Evolutionary conservation across 371 early-diverging fungal species (phyloP).

Genomic region (Mortierella sp.): DNA sequence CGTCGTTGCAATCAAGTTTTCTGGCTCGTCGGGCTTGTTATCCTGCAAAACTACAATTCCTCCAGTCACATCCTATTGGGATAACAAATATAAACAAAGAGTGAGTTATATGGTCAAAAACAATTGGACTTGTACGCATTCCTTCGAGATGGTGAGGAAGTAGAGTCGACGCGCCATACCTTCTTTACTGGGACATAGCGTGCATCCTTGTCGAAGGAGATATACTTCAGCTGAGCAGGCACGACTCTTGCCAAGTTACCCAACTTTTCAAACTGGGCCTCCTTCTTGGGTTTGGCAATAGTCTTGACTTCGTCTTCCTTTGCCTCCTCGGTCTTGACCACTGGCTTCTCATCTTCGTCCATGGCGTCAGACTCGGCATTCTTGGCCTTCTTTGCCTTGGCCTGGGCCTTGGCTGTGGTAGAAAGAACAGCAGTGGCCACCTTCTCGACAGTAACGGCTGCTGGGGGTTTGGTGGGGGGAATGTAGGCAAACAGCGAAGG

Average conservation of each 20-base stretch:
- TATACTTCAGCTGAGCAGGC: conserved; percentile 88
- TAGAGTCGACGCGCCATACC: conserved; percentile 37
- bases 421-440: conserved; percentile 96
- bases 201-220: conserved; percentile 85
- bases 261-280: conserved; percentile 79
- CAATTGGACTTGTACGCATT: not conserved
- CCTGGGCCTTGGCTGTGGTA: conserved; percentile 94
- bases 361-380: conserved; percentile 72
- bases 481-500: conserved; percentile 96
- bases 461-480: conserved; percentile 81
- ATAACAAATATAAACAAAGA: not conserved
- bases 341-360: conserved; percentile 64
- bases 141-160: not conserved
- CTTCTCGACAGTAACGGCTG: conserved; percentile 73
- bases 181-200: conserved; percentile 93
- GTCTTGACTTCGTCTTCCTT: conserved; percentile 64
- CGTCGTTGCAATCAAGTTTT: conserved; percentile 67
- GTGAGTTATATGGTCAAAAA: not conserved
- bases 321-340: conserved; percentile 57
- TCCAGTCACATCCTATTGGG: conserved; percentile 69
- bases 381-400: conserved; percentile 89
- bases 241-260: conserved; percentile 93
- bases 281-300: conserved; percentile 74
- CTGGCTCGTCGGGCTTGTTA: conserved; percentile 67
- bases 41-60: conserved; percentile 87